A percentile compares a stretch with the other conserved stretches of the same genome.
Conservation (phyloP, 2,329 filamentous ascomycete genomes). For the Ophiocordyceps camponoti-saundersi region DNA sequence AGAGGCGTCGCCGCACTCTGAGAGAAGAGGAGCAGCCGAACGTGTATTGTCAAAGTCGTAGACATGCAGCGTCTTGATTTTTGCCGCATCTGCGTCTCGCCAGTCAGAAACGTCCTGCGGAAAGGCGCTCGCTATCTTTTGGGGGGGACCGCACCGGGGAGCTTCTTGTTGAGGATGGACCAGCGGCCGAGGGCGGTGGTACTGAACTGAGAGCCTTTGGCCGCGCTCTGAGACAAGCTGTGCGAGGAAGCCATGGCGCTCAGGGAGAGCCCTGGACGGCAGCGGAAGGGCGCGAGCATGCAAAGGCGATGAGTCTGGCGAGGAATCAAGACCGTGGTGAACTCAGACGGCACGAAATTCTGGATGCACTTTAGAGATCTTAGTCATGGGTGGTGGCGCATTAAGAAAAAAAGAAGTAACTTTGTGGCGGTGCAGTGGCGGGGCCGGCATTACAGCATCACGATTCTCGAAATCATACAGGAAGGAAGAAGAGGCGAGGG, state of each 20-base stretch:
- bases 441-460: no score
- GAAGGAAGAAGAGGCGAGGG: no score
- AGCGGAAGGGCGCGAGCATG: conserved; percentile 10
- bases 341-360: background rate
- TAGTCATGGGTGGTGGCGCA: no score
- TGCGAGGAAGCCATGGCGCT: conserved; percentile 23
- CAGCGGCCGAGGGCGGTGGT: conserved; percentile 66
- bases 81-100: conserved; percentile 31
- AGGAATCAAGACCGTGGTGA: background rate
- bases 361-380: no score
- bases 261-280: conserved; percentile 7
- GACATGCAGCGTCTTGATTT: conserved; percentile 69
- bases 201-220: conserved; percentile 27
- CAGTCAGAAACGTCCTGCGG: background rate
- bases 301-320: conserved; percentile 1
- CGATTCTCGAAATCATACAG: no score
- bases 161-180: conserved; percentile 59
- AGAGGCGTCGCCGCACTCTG: background rate
- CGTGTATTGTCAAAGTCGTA: conserved; percentile 98
- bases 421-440: no score
- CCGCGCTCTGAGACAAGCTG: conserved; percentile 18
- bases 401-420: no score
- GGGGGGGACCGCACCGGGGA: conserved; percentile 38
- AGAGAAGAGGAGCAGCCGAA: conserved; percentile 22
- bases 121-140: background rate